Conservation (phyloP, 768 basidiomycete genomes). For the Suillus ampliporus region DNA sequence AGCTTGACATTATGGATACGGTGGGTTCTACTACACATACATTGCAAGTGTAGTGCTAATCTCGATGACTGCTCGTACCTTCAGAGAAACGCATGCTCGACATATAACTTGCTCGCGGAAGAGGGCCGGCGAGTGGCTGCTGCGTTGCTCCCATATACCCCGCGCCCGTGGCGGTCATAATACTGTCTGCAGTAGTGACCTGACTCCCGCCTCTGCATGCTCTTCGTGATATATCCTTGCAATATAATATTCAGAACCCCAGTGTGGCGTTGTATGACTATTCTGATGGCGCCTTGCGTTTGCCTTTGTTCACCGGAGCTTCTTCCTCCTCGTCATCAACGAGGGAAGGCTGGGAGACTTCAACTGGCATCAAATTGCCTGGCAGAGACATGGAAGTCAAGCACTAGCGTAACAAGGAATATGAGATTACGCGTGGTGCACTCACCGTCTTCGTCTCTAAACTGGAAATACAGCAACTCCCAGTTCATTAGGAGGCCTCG, state of each 20-base stretch:
- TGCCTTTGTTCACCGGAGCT: constrained; percentile 52
- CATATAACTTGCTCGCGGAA: constrained; percentile 91
- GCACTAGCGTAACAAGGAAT: constrained; percentile 3
- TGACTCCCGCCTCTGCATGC: not conserved
- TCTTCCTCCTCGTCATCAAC: constrained; percentile 67
- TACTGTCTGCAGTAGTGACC: not conserved
- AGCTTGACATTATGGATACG: constrained; percentile 87
- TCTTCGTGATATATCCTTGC: not conserved
- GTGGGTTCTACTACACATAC: constrained; percentile 42
- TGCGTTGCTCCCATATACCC: constrained; percentile 76
- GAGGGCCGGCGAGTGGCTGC: constrained; percentile 94
- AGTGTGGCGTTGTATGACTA: constrained; percentile 13
- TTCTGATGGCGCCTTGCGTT: constrained; percentile 58
- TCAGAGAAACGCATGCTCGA: constrained; percentile 91
- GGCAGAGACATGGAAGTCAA: not conserved
- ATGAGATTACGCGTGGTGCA: constrained; percentile 14
- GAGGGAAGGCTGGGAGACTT: constrained; percentile 61
- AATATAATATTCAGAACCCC: not conserved
- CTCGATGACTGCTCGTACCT: not conserved
- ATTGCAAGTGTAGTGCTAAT: not conserved
- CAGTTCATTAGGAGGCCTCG: constrained; percentile 63
- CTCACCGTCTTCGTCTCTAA: constrained; percentile 67
- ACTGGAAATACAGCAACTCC: constrained; percentile 73
- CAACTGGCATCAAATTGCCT: constrained; percentile 67
- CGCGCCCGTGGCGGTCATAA: constrained; percentile 50